Evolutionary conservation across 140 eudicot species (phyloP).

Genomic region (Flaveria floridana): DNA sequence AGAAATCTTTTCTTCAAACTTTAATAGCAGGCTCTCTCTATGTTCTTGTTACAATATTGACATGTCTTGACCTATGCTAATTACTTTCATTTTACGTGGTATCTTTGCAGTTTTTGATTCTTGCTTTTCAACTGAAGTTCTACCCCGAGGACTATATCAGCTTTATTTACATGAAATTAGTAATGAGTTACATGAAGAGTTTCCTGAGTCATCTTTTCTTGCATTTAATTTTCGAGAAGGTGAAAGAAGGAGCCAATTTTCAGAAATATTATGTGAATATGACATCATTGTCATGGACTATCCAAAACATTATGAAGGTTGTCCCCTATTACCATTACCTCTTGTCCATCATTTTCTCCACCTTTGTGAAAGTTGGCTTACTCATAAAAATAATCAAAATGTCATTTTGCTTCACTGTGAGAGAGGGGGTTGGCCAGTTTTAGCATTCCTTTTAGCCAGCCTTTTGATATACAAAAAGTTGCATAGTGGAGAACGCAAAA

Average conservation of each 20-base stretch:
- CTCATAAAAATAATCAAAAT: slow-evolving; percentile 54
- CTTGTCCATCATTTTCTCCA: slow-evolving; percentile 89
- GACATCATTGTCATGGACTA: slow-evolving; percentile 94
- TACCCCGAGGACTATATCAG: slow-evolving; percentile 72
- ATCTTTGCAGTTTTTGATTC: slow-evolving; percentile 87
- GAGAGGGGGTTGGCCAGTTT: slow-evolving; percentile 95
- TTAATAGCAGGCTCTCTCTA: neutral
- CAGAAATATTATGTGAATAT: slow-evolving; percentile 75
- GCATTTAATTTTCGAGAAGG: slow-evolving; percentile 95
- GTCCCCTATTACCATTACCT: slow-evolving; percentile 86
- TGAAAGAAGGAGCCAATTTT: slow-evolving; percentile 81
- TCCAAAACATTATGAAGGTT: slow-evolving; percentile 93
- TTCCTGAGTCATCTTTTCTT: slow-evolving; percentile 84
- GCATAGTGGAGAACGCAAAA: slow-evolving; percentile 73
- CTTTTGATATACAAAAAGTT: slow-evolving; percentile 72
- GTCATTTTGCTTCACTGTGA: slow-evolving; percentile 84
- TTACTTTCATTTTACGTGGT: neutral
- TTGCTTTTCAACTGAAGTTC: slow-evolving; percentile 93
- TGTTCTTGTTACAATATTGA: neutral
- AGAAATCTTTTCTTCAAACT: neutral
- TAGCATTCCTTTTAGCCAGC: slow-evolving; percentile 92
- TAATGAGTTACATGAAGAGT: slow-evolving; percentile 77
- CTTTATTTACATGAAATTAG: slow-evolving; percentile 83
- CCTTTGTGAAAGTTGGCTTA: slow-evolving; percentile 80
- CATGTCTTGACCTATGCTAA: neutral